These are phyloP conservation scores for Zymoseptoria crescenta DNA, from an alignment of 2,329 filamentous ascomycete species.

Conservation along the genomic window DNA sequence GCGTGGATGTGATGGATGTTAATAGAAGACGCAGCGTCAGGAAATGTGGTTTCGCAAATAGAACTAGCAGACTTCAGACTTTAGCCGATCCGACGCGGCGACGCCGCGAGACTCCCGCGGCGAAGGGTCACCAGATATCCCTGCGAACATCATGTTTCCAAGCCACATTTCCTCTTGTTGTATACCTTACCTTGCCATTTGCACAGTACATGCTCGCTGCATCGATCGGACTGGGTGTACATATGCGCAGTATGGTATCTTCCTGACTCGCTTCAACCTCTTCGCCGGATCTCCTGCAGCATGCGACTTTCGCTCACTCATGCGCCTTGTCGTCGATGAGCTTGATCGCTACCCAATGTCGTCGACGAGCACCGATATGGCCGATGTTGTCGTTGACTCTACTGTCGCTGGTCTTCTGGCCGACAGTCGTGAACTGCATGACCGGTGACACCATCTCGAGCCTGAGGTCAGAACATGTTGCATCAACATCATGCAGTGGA, in stretches of 20 bases:
- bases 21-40: neutral
- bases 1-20: neutral
- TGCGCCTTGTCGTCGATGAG: conserved; percentile 15
- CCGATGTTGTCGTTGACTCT: conserved; percentile 22
- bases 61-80: neutral
- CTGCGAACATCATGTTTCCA: neutral
- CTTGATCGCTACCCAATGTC: conserved; percentile 10
- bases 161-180: neutral
- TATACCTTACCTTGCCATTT: neutral
- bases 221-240: neutral
- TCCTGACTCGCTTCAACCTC: neutral
- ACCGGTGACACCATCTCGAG: conserved; percentile 34
- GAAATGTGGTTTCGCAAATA: neutral
- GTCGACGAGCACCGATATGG: conserved; percentile 21
- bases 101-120: neutral
- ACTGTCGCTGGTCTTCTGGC: conserved; percentile 26
- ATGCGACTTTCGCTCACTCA: conserved; percentile 1
- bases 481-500: neutral
- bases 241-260: neutral
- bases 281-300: neutral
- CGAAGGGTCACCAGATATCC: neutral
- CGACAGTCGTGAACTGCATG: conserved; percentile 36
- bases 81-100: neutral
- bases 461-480: conserved; percentile 28
- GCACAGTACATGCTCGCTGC: neutral